Conservation (phyloP, 305 asterid genomes). For the Fraxinus sp. region DNA sequence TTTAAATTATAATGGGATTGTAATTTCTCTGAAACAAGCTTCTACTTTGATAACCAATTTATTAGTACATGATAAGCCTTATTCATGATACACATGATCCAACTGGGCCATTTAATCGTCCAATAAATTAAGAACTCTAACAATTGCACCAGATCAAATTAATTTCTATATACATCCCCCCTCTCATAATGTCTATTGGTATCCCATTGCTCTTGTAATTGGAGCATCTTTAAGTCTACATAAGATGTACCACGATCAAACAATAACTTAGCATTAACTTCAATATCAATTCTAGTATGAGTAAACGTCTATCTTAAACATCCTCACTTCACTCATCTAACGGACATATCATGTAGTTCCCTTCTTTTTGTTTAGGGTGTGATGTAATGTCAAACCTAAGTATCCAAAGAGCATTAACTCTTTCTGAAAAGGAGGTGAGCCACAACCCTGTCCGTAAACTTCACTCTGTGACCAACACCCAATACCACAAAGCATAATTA, state of each 20-base stretch:
- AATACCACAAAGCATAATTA: background rate
- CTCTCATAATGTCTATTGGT: background rate
- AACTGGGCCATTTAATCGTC: background rate
- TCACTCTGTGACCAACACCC: background rate
- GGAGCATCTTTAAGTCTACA: background rate
- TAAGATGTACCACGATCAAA: background rate
- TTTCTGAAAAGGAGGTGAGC: background rate
- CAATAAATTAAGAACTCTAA: background rate
- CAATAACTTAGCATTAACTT: background rate
- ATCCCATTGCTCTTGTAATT: background rate
- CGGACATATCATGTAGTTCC: background rate
- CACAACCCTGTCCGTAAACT: background rate
- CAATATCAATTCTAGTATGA: background rate
- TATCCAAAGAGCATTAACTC: background rate
- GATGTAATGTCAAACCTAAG: background rate
- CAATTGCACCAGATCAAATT: background rate
- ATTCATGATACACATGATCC: background rate
- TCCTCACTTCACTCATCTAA: background rate
- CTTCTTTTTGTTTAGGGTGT: background rate
- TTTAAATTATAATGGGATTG: background rate
- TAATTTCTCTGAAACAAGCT: background rate
- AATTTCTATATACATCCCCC: background rate
- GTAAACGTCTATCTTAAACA: background rate
- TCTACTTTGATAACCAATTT: background rate
- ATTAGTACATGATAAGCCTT: background rate